Percentiles rank a stretch among this genome's conserved stretches.
phyloP scores from a whole-genome alignment of 2,329 filamentous ascomycete genomes.

The Nothomitra cinnamomea region DNA sequence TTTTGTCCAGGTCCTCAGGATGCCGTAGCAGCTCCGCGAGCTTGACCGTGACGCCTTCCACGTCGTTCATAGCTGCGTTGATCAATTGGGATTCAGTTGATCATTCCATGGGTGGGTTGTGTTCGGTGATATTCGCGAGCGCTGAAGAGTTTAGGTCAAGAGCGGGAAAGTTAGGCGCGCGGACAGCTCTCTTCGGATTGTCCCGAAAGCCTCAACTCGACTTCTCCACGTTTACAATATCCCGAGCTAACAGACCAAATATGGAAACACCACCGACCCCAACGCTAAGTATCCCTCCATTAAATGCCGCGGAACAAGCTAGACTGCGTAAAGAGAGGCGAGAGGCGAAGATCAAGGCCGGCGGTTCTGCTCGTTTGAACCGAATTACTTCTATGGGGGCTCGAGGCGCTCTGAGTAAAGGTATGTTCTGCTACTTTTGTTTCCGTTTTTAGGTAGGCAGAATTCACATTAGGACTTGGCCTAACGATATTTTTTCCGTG shows the following conservation, averaged over 20 bases:
- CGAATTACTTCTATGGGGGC: conserved; percentile 59
- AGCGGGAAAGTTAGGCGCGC: too few species aligned
- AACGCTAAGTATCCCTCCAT: background rate
- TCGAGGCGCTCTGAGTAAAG: conserved; percentile 26
- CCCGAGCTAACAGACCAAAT: background rate
- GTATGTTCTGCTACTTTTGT: conserved; percentile 17
- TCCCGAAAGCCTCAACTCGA: background rate
- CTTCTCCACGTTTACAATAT: background rate
- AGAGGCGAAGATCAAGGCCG: conserved; percentile 60
- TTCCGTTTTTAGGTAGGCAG: conserved; percentile 3
- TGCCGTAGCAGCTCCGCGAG: conserved; percentile 87
- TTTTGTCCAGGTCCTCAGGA: conserved; percentile 95
- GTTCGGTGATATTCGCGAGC: background rate
- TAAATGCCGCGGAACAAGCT: conserved; percentile 36
- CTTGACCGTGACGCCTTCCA: conserved; percentile 46
- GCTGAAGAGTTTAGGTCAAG: too few species aligned
- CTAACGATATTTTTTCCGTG: conserved; percentile 8
- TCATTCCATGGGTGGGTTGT: background rate
- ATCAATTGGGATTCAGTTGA: background rate
- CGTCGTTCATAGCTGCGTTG: conserved; percentile 39
- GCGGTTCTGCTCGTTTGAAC: conserved; percentile 51
- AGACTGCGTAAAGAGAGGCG: conserved; percentile 62
- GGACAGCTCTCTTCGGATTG: background rate
- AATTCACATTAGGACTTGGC: background rate
- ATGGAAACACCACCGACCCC: conserved; percentile 1